A percentile compares a stretch with the other conserved stretches of the same genome.
phyloP scores from a whole-genome alignment of 179 eudicot species.

The Amaranthus tricolor region DNA sequence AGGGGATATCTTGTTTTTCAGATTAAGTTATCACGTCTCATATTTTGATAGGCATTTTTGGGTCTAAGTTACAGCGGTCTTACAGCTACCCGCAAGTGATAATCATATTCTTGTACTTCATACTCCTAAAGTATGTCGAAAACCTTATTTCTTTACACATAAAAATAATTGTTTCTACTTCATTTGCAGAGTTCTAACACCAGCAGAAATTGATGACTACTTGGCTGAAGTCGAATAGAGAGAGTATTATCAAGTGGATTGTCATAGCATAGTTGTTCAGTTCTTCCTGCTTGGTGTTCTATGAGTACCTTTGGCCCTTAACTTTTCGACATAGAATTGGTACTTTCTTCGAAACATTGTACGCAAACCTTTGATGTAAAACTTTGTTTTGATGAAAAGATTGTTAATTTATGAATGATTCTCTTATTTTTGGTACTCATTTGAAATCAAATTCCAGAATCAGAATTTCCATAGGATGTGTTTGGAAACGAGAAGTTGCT shows the following conservation, averaged over 20 bases:
- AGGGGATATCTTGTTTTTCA: not conserved
- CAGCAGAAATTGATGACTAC: constrained; percentile 91
- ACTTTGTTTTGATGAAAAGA: too few relatives aligned
- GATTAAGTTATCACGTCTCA: not conserved
- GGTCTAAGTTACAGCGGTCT: too few relatives aligned
- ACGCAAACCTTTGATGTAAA: too few relatives aligned
- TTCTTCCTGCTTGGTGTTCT: not conserved
- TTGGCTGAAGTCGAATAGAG: constrained; percentile 80
- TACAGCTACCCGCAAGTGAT: too few relatives aligned
- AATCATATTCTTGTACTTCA: too few relatives aligned
- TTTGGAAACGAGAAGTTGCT: too few relatives aligned
- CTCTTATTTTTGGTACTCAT: too few relatives aligned
- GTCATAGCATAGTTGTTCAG: not conserved
- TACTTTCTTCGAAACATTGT: too few relatives aligned
- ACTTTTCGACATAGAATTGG: not conserved
- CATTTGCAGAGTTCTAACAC: constrained; percentile 66
- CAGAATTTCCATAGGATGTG: too few relatives aligned
- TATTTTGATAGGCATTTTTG: not conserved
- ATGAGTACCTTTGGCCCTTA: not conserved
- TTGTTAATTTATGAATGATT: too few relatives aligned
- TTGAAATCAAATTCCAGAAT: too few relatives aligned
- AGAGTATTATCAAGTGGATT: not conserved
- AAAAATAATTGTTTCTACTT: not conserved
- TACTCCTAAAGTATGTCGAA: not conserved
- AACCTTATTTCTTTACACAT: not conserved